A percentile compares a stretch with the other conserved stretches of the same genome.
Conservation (phyloP, 2,329 filamentous ascomycete species). For the Aspergillus arachidicola region DNA sequence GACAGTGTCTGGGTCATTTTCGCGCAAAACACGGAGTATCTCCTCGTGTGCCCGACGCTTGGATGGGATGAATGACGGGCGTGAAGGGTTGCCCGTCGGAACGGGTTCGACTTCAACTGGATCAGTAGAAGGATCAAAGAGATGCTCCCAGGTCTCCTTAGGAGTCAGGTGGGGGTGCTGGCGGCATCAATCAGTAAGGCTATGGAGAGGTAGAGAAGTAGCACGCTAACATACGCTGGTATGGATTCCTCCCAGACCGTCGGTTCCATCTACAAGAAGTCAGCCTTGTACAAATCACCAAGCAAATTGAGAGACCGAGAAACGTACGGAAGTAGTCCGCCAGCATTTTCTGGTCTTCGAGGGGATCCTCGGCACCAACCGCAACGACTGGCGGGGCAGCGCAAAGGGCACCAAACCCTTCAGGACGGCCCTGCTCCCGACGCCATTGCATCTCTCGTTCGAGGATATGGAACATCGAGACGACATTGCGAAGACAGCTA, state of each 20-base stretch:
- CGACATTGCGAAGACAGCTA: constrained; percentile 83
- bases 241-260: constrained; percentile 78
- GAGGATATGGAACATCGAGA: constrained; percentile 88
- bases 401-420: constrained; percentile 73
- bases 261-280: constrained; percentile 63
- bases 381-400: constrained; percentile 80
- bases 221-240: constrained; percentile 39
- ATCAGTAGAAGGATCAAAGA: constrained; percentile 59
- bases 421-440: constrained; percentile 63
- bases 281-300: not conserved
- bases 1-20: constrained; percentile 80
- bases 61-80: constrained; percentile 73
- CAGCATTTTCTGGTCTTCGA: constrained; percentile 79
- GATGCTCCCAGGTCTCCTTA: constrained; percentile 70
- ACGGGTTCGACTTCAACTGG: constrained; percentile 52
- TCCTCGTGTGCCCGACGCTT: constrained; percentile 75
- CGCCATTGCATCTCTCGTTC: constrained; percentile 89
- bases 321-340: constrained; percentile 80
- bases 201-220: not conserved
- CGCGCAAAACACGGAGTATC: constrained; percentile 81
- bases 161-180: constrained; percentile 74
- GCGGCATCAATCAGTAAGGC: constrained; percentile 16
- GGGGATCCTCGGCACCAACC: constrained; percentile 79
- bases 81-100: constrained; percentile 35
- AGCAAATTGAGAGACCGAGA: constrained; percentile 23